Percentiles rank a stretch among this genome's conserved stretches.
Evolutionary conservation across 345 rosid species (phyloP).

Genomic region (Bruguiera sexangula): DNA sequence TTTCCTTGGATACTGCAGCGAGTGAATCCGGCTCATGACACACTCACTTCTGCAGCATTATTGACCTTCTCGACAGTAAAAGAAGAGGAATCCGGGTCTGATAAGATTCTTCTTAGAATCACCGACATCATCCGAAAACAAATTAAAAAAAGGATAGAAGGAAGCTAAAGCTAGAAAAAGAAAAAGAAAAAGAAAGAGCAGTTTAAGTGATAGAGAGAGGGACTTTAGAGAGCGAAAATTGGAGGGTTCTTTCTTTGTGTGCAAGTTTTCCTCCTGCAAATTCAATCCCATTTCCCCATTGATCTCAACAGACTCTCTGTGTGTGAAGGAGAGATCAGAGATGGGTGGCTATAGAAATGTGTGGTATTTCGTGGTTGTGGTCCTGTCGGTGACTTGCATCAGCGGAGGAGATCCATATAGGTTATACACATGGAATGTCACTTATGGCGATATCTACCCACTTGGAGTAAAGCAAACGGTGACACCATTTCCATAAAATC

Average conservation of each 20-base stretch:
- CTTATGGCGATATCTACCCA: constrained; percentile 65
- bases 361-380: constrained; percentile 16
- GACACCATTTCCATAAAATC: not conserved
- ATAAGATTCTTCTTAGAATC: not conserved
- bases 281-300: constrained; percentile 14
- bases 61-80: not conserved
- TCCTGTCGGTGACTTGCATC: constrained; percentile 21
- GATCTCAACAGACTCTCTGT: not conserved
- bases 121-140: constrained; percentile 16
- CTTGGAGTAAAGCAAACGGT: constrained; percentile 70
- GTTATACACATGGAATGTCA: constrained; percentile 60
- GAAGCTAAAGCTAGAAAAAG: constrained; percentile 16
- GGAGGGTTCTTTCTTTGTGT: not conserved
- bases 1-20: not conserved
- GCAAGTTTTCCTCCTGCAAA: constrained; percentile 8
- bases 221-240: constrained; percentile 22
- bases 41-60: not conserved
- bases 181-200: not conserved
- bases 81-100: not conserved
- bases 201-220: not conserved
- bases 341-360: constrained; percentile 26
- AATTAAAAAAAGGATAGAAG: not conserved
- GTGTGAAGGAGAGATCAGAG: constrained; percentile 25
- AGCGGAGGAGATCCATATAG: constrained; percentile 65
- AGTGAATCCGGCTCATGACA: not conserved